Evolutionary conservation across 352 stramenopile species (phyloP), one percentile per base, ranked within the genome.

Genomic region (Phytophthora sp.): DNA sequence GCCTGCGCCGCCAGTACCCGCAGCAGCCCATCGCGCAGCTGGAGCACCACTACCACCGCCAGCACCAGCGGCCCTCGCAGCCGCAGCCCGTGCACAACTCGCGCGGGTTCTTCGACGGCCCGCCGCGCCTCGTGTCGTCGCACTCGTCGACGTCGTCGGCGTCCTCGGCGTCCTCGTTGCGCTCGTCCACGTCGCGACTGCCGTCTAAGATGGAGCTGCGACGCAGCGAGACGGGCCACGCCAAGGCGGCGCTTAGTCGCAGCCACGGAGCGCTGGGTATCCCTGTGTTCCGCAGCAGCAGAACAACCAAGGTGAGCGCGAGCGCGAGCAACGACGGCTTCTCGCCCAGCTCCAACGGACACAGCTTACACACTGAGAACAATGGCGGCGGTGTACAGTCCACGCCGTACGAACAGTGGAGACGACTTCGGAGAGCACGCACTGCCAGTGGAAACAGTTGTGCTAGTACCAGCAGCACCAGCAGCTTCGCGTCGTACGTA

Each of bases 381-480:
- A 37, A 43, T 7, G 48, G 37, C 15, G 28, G 24, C 10, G 30
- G 34, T 38, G 32, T 15, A 44, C 51, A 67, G 28, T 49, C 39
- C 27, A 74, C 64, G 34, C 66, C 69, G 10, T 74, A 77, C 37
- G 73, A 79, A 23, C 62, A 72, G 21, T 75, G 71, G 68, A 62
- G 69, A 46, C 61, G 68, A 39, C 57, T 87, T 31, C 66, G 81
- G 18, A 51, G 83, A 12, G 58, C 79, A 8, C 81, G 83, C 30
- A 89, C 80, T 5, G 73, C 82, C 3, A 90, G 79, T 68, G 81
- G 77, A 35, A 89, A 92, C 58, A 92, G 83, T 60, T 77, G 68
- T 37, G 66, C 69, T 17, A 90, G 77, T 53, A 92, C 81, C 13
- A 84, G 76, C 54, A 83, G 71, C 54, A 76, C 66, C 23, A 88